Percentiles rank a stretch among this genome's conserved stretches.
These are phyloP conservation scores for Pulveroboletus sp. DNA, from an alignment of 768 basidiomycete species.

Conservation along the genomic window DNA sequence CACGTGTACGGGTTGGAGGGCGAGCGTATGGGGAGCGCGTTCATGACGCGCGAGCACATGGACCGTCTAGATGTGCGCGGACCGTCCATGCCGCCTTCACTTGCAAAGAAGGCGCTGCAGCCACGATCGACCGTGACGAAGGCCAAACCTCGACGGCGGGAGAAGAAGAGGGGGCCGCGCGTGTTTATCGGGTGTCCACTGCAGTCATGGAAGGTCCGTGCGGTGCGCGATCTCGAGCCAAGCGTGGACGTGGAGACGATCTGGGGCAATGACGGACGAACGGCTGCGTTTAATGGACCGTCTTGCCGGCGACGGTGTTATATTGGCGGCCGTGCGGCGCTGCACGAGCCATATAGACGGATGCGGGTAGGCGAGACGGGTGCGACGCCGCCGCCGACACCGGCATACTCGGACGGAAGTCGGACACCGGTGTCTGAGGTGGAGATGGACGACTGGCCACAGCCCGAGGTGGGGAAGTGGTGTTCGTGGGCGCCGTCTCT, in stretches of 20 bases:
- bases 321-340: slow-evolving; percentile 12
- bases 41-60: slow-evolving; percentile 14
- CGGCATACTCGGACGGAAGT: slow-evolving; percentile 4
- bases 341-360: slow-evolving; percentile 18
- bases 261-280: background rate
- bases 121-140: too few relatives aligned
- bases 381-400: background rate
- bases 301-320: slow-evolving; percentile 12
- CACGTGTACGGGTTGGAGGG: slow-evolving; percentile 31
- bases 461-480: slow-evolving; percentile 30
- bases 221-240: slow-evolving; percentile 22
- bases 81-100: background rate
- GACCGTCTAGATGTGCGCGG: background rate
- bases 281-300: background rate
- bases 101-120: background rate
- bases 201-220: slow-evolving; percentile 20
- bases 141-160: background rate
- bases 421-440: slow-evolving; percentile 8
- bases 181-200: slow-evolving; percentile 26
- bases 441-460: slow-evolving; percentile 24
- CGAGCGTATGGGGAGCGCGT: slow-evolving; percentile 24
- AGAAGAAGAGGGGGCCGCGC: slow-evolving; percentile 9
- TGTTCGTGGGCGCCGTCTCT: slow-evolving; percentile 23
- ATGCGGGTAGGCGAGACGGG: slow-evolving; percentile 8
- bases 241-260: background rate